Conservation (phyloP, 805 yeast genomes). For the Metschnikowia reukaufii region DNA sequence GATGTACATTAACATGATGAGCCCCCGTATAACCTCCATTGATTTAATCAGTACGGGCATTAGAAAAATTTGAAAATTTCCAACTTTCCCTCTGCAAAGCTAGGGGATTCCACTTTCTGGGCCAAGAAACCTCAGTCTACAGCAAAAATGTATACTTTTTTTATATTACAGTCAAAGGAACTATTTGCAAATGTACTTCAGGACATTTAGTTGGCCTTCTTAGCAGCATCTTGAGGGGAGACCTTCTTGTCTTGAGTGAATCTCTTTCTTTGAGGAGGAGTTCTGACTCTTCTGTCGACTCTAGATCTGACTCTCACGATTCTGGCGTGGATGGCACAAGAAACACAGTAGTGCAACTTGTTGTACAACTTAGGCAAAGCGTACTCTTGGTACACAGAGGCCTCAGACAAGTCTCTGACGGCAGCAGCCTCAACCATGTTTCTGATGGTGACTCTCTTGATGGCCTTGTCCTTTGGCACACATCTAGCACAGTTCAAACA, state of each 20-base stretch:
- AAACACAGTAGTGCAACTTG: conserved; percentile 99
- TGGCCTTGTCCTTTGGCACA: conserved; percentile 99
- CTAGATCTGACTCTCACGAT: conserved; percentile 99
- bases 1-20: too few species aligned
- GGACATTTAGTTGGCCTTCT: conserved; percentile 65
- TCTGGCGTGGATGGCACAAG: conserved; percentile 99
- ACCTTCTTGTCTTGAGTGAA: conserved; percentile 95
- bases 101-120: too few species aligned
- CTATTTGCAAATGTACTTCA: conserved; percentile 13
- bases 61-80: too few species aligned
- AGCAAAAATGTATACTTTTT: conserved; percentile 1
- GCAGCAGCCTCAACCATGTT: conserved; percentile 99
- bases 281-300: conserved; percentile 96
- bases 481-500: conserved; percentile 99
- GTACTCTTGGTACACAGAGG: conserved; percentile 98
- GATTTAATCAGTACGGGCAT: too few species aligned
- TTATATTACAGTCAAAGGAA: conserved; percentile 20
- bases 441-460: conserved; percentile 99
- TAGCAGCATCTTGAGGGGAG: conserved; percentile 96
- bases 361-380: conserved; percentile 99
- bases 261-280: conserved; percentile 99
- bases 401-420: conserved; percentile 99
- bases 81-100: too few species aligned
- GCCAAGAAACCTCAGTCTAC: too few species aligned
- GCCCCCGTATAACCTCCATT: too few species aligned